Evolutionary conservation across 495 filamentous ascomycete genomes (phyloP), one percentile per base, ranked within the genome.

Genomic region (Annulohypoxylon stygium): DNA sequence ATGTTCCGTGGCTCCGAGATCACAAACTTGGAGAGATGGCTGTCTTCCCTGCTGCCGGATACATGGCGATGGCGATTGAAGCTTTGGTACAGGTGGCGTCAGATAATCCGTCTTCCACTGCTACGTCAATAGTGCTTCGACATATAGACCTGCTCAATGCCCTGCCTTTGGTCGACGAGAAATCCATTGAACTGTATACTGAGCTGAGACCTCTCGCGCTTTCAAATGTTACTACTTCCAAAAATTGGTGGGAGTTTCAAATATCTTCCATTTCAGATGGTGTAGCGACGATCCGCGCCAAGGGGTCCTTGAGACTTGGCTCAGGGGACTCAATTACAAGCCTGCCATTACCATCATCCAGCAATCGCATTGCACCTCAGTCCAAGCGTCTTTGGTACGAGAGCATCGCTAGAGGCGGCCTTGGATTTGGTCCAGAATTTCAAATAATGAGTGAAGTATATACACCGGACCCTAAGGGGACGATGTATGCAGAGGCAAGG

Each of bases 41-140:
- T 48, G 77, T 90, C 0, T 85, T 88, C 30, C 87, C 88, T 4
- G 86, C 75, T 25, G 83, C 85, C 6, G 83, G 80, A 0, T 88
- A 86, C 57, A 61, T 84, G 12, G 71, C 79, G 8, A 83, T 85
- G 71, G 84, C 83, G 0, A 55, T 84, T 2, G 86, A 89, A 62
- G 79, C 84, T 1, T 33, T 76, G 81, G 8, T 23, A 16, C 63
- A 66, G 37, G 34, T 41, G 18, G 18, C 16, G 6, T 25, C 45
- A 8, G 61, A 36, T 2, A 39, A 11, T 12, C 7, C 25, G 4
- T 26, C 14, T 33, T 33, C 34, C 9, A 33, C 30, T 18, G 12
- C 10, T 12, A 0, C 33, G 33, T 51, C 45, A 37, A 14, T 63
- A 39, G 14, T 18, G 30, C 16, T 63, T 37, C 45, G 43, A 0